Percentiles rank a stretch among this genome's conserved stretches.
Evolutionary conservation across 306 rosid genomes (phyloP).

Genomic region (Quercus engelmannii): DNA sequence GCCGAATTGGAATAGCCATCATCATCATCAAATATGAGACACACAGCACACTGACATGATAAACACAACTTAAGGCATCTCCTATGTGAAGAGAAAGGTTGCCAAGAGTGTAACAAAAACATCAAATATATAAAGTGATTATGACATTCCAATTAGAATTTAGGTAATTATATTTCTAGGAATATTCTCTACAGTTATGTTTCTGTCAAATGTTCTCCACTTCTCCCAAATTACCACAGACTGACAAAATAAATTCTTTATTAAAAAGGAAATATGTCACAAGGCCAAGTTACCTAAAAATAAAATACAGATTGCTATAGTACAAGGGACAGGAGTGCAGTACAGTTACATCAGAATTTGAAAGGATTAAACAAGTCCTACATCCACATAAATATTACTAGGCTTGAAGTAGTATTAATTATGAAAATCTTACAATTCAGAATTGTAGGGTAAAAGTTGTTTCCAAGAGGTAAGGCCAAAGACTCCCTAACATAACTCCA

Average conservation of each 20-base stretch:
- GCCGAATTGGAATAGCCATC: no score
- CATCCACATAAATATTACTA: background rate
- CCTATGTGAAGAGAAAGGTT: no score
- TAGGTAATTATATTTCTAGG: background rate
- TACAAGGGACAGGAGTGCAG: no score
- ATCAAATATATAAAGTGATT: no score
- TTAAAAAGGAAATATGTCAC: background rate
- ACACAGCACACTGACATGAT: no score
- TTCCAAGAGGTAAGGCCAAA: slow-evolving; percentile 76
- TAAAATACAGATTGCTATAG: background rate
- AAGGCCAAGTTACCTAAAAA: background rate
- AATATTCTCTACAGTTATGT: background rate
- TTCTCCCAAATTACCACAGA: background rate
- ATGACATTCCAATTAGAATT: background rate
- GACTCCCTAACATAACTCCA: no score
- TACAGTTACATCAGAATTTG: background rate
- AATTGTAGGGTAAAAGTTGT: slow-evolving; percentile 85
- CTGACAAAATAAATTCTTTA: no score
- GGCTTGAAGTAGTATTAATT: slow-evolving; percentile 1
- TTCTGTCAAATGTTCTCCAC: background rate
- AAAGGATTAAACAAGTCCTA: background rate
- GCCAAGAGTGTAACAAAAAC: no score
- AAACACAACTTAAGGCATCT: no score
- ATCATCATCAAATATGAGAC: no score
- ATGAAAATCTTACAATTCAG: slow-evolving; percentile 69